phyloP scores from a whole-genome alignment of 73 alveolate genomes.

The Stentor coeruleus region DNA sequence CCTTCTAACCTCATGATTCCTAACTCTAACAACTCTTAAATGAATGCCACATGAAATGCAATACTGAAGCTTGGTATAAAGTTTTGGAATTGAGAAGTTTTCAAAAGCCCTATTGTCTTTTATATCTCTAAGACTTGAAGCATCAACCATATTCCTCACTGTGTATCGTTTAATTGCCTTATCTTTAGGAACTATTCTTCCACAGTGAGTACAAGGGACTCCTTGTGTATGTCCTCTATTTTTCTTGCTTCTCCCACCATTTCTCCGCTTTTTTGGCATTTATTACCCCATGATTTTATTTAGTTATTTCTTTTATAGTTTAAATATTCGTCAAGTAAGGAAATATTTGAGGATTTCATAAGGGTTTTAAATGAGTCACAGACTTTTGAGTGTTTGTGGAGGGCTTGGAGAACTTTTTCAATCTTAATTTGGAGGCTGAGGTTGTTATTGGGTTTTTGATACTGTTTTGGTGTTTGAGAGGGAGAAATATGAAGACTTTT shows the following conservation, averaged over 20 bases:
- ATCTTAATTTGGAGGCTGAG: too few relatives aligned
- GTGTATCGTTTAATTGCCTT: constrained; percentile 91
- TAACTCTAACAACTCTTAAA: constrained; percentile 82
- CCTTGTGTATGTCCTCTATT: constrained; percentile 88
- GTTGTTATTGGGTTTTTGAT: too few relatives aligned
- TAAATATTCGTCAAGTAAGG: too few relatives aligned
- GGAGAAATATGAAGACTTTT: too few relatives aligned
- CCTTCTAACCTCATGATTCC: constrained; percentile 66
- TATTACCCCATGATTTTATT: too few relatives aligned
- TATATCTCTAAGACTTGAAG: constrained; percentile 89
- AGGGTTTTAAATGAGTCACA: too few relatives aligned
- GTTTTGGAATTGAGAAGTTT: not conserved
- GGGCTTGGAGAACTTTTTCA: too few relatives aligned
- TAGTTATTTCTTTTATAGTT: too few relatives aligned
- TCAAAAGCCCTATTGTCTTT: constrained; percentile 72
- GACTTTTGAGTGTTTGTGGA: too few relatives aligned
- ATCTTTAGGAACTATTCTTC: constrained; percentile 84
- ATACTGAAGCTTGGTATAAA: constrained; percentile 47
- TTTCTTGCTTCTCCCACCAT: constrained; percentile 90
- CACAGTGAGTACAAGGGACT: constrained; percentile 87
- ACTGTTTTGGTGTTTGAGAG: too few relatives aligned
- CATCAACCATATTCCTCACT: constrained; percentile 91
- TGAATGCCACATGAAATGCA: constrained; percentile 89
- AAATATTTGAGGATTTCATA: too few relatives aligned
- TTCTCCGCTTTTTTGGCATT: constrained; percentile 85